A percentile compares a stretch with the other conserved stretches of the same genome.
Conservation (phyloP, 2,329 filamentous ascomycete species). For the Waltergamsia citrina region DNA sequence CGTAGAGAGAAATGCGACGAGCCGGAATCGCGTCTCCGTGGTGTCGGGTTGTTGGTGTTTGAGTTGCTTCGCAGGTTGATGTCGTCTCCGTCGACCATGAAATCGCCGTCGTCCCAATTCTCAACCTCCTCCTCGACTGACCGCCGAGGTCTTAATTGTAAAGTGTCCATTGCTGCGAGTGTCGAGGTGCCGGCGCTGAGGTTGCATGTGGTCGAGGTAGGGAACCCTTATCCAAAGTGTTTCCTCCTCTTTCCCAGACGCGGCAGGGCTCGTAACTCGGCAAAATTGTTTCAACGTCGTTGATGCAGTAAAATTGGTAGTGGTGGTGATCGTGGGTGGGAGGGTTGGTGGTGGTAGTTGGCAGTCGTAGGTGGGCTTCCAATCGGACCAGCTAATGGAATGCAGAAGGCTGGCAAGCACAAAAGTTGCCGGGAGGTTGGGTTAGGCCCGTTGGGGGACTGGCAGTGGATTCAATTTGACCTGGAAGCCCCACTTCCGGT, state of each 20-base stretch:
- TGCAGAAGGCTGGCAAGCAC: conserved; percentile 2
- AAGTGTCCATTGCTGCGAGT: conserved; percentile 37
- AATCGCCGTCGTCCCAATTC: conserved; percentile 72
- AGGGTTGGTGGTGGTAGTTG: neutral
- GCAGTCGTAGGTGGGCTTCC: neutral
- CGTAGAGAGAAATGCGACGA: conserved; percentile 76
- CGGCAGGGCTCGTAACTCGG: neutral
- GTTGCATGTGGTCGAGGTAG: neutral
- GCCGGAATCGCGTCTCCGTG: conserved; percentile 60
- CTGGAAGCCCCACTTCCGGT: neutral
- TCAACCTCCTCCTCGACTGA: conserved; percentile 56
- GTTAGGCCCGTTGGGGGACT: neutral
- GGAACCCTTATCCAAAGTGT: neutral
- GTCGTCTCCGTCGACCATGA: conserved; percentile 60
- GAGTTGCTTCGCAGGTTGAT: conserved; percentile 47
- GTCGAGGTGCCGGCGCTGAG: conserved; percentile 2
- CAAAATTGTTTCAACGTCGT: neutral
- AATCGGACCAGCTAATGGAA: conserved; percentile 1
- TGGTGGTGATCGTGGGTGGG: neutral
- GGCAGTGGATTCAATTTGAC: neutral
- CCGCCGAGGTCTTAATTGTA: conserved; percentile 42
- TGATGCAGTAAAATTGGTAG: neutral
- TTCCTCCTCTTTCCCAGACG: neutral
- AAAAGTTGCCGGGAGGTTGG: neutral
- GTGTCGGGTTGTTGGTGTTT: conserved; percentile 25